These are phyloP conservation scores for Xylaria sp. DNA, from an alignment of 2,329 filamentous ascomycete genomes.

Conservation along the genomic window DNA sequence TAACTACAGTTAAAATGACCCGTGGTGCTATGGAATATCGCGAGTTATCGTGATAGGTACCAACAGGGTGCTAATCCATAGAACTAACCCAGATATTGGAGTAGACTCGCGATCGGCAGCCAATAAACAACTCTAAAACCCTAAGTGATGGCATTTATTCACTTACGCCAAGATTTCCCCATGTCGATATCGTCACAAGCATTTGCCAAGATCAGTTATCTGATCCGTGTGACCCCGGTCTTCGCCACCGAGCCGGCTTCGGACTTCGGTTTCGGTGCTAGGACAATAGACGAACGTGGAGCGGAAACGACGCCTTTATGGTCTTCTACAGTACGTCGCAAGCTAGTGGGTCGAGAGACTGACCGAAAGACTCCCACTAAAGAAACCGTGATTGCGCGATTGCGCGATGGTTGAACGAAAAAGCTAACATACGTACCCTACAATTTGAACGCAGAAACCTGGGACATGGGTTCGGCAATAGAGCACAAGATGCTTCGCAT, in stretches of 20 bases:
- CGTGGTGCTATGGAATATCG: too few relatives aligned
- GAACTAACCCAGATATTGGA: neutral
- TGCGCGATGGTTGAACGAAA: neutral
- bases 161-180: neutral
- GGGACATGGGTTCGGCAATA: conserved; percentile 27
- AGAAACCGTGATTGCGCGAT: neutral
- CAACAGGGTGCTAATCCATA: neutral
- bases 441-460: too few relatives aligned
- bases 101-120: neutral
- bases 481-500: conserved; percentile 35
- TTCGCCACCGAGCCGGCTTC: conserved; percentile 4
- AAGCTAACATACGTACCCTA: too few relatives aligned
- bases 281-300: neutral
- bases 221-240: conserved; percentile 23
- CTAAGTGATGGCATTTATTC: neutral
- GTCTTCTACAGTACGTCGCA: neutral
- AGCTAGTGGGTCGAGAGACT: neutral
- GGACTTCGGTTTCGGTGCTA: neutral
- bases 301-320: neutral
- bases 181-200: neutral
- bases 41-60: too few relatives aligned
- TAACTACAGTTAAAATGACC: too few relatives aligned
- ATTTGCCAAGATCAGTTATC: conserved; percentile 30
- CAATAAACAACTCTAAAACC: neutral
- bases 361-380: neutral